A percentile compares a stretch with the other conserved stretches of the same genome.
These are phyloP conservation scores for Rutstroemia sp. DNA, from an alignment of 2,329 filamentous ascomycete species.

Conservation along the genomic window DNA sequence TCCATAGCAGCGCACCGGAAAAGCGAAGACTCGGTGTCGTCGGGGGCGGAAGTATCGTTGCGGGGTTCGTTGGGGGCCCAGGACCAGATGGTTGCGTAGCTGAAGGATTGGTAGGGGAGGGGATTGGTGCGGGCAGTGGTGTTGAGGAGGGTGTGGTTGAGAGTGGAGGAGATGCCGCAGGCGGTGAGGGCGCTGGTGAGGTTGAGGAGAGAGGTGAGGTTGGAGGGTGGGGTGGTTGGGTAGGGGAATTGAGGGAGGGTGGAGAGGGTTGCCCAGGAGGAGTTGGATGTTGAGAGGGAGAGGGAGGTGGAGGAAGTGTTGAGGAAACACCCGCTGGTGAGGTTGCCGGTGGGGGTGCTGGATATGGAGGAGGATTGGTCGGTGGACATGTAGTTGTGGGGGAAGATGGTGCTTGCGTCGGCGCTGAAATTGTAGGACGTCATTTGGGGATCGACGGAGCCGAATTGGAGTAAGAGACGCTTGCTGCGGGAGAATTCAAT, in stretches of 20 bases:
- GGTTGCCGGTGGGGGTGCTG: slow-evolving; percentile 31
- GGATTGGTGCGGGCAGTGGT: slow-evolving; percentile 41
- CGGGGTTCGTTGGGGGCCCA: slow-evolving; percentile 50
- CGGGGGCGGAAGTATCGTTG: slow-evolving; percentile 34
- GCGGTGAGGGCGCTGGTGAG: slow-evolving; percentile 36
- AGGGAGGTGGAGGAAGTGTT: slow-evolving; percentile 34
- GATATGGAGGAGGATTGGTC: slow-evolving; percentile 27
- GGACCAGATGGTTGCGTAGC: slow-evolving; percentile 46
- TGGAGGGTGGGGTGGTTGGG: no score
- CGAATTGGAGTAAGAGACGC: slow-evolving; percentile 48
- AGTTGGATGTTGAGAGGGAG: slow-evolving; percentile 36
- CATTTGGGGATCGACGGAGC: slow-evolving; percentile 50
- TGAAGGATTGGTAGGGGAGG: slow-evolving; percentile 42
- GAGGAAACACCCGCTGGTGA: slow-evolving; percentile 49
- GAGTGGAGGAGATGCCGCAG: slow-evolving; percentile 53
- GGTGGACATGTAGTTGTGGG: slow-evolving; percentile 36
- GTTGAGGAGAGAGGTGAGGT: background rate
- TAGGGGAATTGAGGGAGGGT: slow-evolving; percentile 16
- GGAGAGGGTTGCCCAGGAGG: slow-evolving; percentile 43
- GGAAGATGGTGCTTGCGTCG: slow-evolving; percentile 47
- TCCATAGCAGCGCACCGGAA: slow-evolving; percentile 46
- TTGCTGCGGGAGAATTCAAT: slow-evolving; percentile 46
- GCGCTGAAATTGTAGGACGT: slow-evolving; percentile 42
- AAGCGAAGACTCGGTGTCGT: slow-evolving; percentile 24
- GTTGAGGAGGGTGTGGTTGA: slow-evolving; percentile 48